A percentile compares a stretch with the other conserved stretches of the same genome.
These are phyloP conservation scores for Rosa persica DNA, from an alignment of 306 rosid species.

Conservation along the genomic window DNA sequence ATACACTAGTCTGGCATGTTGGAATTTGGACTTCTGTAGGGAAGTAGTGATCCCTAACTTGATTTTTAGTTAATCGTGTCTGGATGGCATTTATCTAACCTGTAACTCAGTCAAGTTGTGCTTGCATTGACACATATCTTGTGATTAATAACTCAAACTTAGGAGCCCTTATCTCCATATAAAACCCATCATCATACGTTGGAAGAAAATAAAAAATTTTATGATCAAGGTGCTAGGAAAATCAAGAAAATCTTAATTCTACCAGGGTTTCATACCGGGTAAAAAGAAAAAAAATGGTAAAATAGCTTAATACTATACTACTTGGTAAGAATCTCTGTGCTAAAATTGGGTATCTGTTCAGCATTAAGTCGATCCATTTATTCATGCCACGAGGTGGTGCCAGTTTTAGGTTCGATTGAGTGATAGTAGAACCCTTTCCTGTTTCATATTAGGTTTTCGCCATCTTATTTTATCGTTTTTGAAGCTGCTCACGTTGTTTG, in stretches of 20 bases:
- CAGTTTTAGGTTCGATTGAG: neutral
- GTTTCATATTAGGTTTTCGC: neutral
- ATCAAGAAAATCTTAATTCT: neutral
- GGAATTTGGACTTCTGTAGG: neutral
- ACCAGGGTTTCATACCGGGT: neutral
- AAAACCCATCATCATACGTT: neutral
- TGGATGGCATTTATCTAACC: neutral
- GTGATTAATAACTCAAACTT: neutral
- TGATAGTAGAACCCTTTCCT: neutral
- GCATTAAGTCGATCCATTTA: neutral
- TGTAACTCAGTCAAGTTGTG: neutral
- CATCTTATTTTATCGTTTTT: neutral
- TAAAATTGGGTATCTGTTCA: neutral
- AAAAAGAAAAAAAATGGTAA: neutral
- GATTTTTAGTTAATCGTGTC: too few species aligned
- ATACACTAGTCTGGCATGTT: neutral
- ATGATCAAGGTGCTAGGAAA: neutral
- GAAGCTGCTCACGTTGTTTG: neutral
- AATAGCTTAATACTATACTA: neutral
- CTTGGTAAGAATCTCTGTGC: neutral
- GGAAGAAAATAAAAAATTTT: neutral
- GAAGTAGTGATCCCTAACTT: neutral
- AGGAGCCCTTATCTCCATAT: neutral
- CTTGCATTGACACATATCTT: neutral
- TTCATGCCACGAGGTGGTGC: neutral